phyloP scores from a whole-genome alignment of 257 asterid species.

The Marsdenia floribunda region DNA sequence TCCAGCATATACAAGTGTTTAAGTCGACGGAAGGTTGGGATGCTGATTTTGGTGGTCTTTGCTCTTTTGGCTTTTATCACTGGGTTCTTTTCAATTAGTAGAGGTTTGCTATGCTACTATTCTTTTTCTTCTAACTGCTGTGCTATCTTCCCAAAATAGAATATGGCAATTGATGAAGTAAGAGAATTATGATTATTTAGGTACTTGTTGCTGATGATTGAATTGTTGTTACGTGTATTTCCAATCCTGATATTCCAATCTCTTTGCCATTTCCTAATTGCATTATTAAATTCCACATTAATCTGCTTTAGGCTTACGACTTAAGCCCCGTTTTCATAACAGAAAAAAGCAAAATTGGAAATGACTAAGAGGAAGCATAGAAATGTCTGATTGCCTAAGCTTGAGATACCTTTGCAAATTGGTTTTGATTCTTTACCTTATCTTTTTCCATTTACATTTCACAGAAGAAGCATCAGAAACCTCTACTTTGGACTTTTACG shows the following conservation, averaged over 20 bases:
- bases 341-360: not conserved
- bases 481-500: conserved; percentile 49
- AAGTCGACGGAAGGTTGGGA: conserved; percentile 62
- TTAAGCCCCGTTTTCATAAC: not conserved
- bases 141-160: not conserved
- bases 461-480: conserved; percentile 66
- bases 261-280: not conserved
- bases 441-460: conserved; percentile 16
- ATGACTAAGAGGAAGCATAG: no score
- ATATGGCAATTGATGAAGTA: not conserved
- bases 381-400: not conserved
- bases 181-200: not conserved
- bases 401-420: not conserved
- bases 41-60: conserved; percentile 65
- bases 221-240: not conserved
- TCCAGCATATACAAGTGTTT: conserved; percentile 46
- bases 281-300: not conserved
- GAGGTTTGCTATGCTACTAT: conserved; percentile 43
- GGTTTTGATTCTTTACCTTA: not conserved
- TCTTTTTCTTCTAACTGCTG: not conserved
- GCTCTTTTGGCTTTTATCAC: conserved; percentile 55
- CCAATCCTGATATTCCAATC: not conserved
- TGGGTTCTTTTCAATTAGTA: conserved; percentile 53
- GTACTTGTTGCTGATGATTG: not conserved
- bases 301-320: not conserved